Percentiles rank a stretch among this genome's conserved stretches.
Conservation (phyloP, 1,284 basidiomycete species). For the Phlebopus sp. region DNA sequence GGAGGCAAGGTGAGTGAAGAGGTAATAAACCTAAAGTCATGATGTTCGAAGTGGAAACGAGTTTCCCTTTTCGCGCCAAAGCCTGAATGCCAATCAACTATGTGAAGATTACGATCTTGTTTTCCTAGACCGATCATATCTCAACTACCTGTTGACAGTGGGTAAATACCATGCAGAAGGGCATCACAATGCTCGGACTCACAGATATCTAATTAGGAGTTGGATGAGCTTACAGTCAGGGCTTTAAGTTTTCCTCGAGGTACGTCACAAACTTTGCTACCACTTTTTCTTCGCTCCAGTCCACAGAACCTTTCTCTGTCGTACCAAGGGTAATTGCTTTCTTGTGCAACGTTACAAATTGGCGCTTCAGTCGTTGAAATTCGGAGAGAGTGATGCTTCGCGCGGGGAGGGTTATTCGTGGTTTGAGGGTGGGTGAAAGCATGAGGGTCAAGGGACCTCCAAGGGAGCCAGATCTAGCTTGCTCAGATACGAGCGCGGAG, state of each 20-base stretch:
- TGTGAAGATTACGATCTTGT: too few species aligned
- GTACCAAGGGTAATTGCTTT: constrained; percentile 84
- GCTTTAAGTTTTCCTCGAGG: constrained; percentile 69
- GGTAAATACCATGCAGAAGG: too few species aligned
- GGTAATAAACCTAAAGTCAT: too few species aligned
- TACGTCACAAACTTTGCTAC: constrained; percentile 75
- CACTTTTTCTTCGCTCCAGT: constrained; percentile 75
- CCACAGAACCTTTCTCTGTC: constrained; percentile 73
- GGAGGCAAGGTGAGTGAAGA: too few species aligned
- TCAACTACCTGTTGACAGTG: too few species aligned
- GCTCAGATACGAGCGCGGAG: constrained; percentile 61
- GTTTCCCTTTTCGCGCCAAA: too few species aligned
- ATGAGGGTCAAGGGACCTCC: constrained; percentile 58
- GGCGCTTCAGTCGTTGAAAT: constrained; percentile 82
- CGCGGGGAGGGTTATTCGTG: constrained; percentile 49
- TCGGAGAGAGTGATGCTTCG: constrained; percentile 78
- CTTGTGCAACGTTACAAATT: constrained; percentile 84
- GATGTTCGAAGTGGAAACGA: too few species aligned
- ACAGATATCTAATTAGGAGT: too few species aligned
- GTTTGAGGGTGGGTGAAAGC: constrained; percentile 39
- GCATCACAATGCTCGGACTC: too few species aligned
- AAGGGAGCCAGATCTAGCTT: constrained; percentile 40
- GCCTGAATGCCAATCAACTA: too few species aligned
- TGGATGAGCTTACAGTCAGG: constrained; percentile 24
- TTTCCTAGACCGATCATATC: too few species aligned